Percentiles rank a stretch among this genome's conserved stretches.
Evolutionary conservation across 1,284 basidiomycete species (phyloP).

Genomic region (Naganishia albida): DNA sequence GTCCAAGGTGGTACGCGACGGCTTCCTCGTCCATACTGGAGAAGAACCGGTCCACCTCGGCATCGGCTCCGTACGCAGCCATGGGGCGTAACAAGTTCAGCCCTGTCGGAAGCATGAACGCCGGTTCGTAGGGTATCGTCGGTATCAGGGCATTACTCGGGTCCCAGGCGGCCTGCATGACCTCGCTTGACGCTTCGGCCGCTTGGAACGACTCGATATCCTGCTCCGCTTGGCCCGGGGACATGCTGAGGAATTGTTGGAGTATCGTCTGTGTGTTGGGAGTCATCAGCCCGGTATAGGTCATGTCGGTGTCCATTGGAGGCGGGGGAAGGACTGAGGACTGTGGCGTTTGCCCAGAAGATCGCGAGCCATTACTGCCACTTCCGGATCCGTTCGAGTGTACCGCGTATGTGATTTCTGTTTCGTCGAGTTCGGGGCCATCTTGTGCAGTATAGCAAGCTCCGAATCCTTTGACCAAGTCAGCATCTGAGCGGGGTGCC

Average conservation of each 20-base stretch:
- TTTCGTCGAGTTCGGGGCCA: neutral
- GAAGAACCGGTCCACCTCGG: neutral
- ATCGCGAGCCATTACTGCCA: neutral
- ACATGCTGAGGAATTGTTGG: slow-evolving; percentile 13
- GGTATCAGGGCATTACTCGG: neutral
- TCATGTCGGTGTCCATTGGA: neutral
- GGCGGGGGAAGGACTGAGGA: neutral
- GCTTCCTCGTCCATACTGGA: slow-evolving; percentile 6
- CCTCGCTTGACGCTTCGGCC: neutral
- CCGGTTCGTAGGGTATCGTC: neutral
- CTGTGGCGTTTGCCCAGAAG: neutral
- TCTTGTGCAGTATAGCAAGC: too few relatives aligned
- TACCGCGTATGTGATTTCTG: neutral
- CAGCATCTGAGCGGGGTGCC: too few relatives aligned
- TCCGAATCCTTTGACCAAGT: too few relatives aligned
- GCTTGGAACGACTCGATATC: neutral
- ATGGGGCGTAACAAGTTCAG: slow-evolving; percentile 5
- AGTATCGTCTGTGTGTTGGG: slow-evolving; percentile 14
- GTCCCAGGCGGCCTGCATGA: neutral
- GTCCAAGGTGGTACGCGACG: neutral
- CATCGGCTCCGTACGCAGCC: neutral
- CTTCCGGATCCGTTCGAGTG: neutral
- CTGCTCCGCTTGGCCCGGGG: neutral
- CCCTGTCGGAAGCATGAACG: slow-evolving; percentile 5
- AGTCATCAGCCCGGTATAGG: neutral